A percentile compares a stretch with the other conserved stretches of the same genome.
Conservation (phyloP, 2,329 filamentous ascomycete genomes). For the Aspergillus spinulosporus region DNA sequence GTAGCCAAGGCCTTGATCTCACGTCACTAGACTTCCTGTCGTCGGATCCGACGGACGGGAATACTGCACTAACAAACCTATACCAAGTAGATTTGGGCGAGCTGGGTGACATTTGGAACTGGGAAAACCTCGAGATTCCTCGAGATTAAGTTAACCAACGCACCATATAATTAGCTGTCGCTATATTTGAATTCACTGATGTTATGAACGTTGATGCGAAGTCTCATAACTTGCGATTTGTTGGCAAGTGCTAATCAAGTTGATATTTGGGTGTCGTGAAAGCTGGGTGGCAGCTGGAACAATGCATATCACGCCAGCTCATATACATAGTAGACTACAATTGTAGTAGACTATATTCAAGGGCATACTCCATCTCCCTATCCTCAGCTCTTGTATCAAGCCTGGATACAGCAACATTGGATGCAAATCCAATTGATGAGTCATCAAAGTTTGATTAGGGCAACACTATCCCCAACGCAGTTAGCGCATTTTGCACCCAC, state of each 20-base stretch:
- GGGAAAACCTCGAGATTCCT: slow-evolving; percentile 21
- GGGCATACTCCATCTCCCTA: no score
- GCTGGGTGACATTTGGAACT: slow-evolving; percentile 32
- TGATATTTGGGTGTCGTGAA: no score
- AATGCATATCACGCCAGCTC: no score
- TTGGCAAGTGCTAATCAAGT: no score
- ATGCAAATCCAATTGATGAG: background rate
- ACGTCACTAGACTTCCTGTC: background rate
- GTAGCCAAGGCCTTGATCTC: background rate
- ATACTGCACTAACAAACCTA: slow-evolving; percentile 6
- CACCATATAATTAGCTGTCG: no score
- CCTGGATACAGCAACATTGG: no score
- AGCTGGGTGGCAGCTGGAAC: no score
- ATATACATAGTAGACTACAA: no score
- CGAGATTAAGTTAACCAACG: slow-evolving; percentile 15
- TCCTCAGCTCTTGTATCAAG: no score
- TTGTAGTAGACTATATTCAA: no score
- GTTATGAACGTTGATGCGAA: no score
- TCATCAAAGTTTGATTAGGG: slow-evolving; percentile 23
- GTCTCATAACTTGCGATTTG: no score
- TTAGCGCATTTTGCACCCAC: slow-evolving; percentile 37
- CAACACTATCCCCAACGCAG: slow-evolving; percentile 22
- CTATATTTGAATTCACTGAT: slow-evolving; percentile 54
- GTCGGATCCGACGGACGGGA: background rate
- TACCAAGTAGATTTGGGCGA: slow-evolving; percentile 27